These are phyloP conservation scores for Gossypium longicalyx DNA, from an alignment of 345 rosid species.

Conservation along the genomic window DNA sequence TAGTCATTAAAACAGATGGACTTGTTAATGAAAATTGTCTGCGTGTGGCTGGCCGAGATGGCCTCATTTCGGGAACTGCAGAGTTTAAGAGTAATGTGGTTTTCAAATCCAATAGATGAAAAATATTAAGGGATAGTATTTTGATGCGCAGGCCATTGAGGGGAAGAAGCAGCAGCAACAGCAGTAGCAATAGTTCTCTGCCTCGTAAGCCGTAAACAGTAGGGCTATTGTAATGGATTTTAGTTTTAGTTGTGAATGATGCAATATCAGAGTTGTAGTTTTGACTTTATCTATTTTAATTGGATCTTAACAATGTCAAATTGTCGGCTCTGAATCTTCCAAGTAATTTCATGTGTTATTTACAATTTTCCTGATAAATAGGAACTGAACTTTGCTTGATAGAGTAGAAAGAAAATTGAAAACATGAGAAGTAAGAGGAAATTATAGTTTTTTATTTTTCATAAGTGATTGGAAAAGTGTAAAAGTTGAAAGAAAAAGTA, in stretches of 20 bases:
- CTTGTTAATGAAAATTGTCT: neutral
- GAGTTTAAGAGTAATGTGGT: neutral
- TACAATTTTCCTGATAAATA: no score
- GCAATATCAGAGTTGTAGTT: neutral
- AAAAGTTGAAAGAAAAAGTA: no score
- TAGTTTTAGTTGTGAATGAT: neutral
- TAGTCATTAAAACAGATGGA: neutral
- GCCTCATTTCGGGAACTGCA: neutral
- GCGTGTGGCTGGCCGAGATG: neutral
- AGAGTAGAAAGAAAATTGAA: no score
- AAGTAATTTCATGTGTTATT: no score
- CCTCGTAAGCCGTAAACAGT: constrained; percentile 35
- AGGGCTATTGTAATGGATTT: neutral
- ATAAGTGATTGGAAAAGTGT: no score
- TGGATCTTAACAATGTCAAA: neutral
- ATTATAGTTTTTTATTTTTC: no score
- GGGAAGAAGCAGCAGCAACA: constrained; percentile 76
- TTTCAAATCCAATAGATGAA: neutral
- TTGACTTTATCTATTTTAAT: neutral
- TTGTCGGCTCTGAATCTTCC: neutral
- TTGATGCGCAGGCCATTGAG: constrained; percentile 60
- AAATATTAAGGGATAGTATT: neutral
- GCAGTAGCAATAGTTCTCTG: constrained; percentile 74
- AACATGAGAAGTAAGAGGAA: no score
- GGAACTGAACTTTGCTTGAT: no score